Base-by-base conservation (phyloP, 1,284 basidiomycete species). In the Sporisorium iseilematis-ciliati region DNA sequence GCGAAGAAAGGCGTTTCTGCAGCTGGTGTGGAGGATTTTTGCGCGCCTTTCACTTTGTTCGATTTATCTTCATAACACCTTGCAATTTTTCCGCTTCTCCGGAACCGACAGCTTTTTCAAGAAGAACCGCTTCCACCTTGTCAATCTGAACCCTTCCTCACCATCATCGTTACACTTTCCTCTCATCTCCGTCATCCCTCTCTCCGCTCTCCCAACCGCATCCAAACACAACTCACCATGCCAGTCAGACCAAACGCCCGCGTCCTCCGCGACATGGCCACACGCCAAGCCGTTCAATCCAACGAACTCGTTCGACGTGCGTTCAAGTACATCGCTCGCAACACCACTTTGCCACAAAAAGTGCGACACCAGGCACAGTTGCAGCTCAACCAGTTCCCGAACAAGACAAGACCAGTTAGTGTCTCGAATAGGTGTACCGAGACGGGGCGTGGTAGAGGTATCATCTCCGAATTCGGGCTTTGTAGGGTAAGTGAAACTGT, bases 311-410 rank as follows among this genome's bases (percentile, higher is more conserved):
- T 84, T 38, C 78, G 83, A 29, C 71, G 80, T 2, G 82, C 83
- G 8, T 84, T 82, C 81, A 82, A 84, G 49, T 84, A 83, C 75
- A 77, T 84, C 14, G 82, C 83, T 0, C 76, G 83, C 26, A 84
- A 84, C 69, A 83, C 82, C 20, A 82, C 82, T 2, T 56, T 84
- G 31, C 79, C 82, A 11, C 60, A 77, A 46, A 91, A 93, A 82
- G 90, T 97, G 58, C 92, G 96, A 66, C 94, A 96, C 86, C 93
- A 95, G 82, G 95, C 96, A n/a, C 95, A 97, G 86, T 88, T 97
- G 65, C 93, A 96, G 83, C 89, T 98, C 60, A 96, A 95, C 86
- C 90, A 91, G 21, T 93, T 97, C 81, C 91, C 90, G 65, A 89
- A 90, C 53, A 92, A 93, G 85, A 91, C 93, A 10, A 90, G 92